Conservation (phyloP, 176 grass and related monocot genomes). For the Bonia amplexicaulis region DNA sequence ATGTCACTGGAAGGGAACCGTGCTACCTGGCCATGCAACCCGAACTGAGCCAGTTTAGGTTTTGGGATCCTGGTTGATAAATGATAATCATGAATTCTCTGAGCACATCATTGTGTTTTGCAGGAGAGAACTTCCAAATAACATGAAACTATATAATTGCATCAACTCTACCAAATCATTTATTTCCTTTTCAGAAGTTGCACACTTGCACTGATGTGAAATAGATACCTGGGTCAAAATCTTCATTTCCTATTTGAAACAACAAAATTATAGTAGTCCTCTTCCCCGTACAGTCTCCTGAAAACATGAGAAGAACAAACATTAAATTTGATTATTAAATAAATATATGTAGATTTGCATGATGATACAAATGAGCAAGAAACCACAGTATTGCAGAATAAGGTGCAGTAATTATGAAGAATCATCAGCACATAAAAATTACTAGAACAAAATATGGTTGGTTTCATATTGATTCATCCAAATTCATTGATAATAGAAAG, state of each 20-base stretch:
- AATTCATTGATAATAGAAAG: background rate
- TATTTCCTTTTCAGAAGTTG: background rate
- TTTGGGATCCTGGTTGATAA: slow-evolving; percentile 3
- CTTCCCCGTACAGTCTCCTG: slow-evolving; percentile 79
- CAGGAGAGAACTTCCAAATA: background rate
- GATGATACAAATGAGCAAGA: background rate
- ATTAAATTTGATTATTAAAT: background rate
- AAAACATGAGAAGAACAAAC: slow-evolving; percentile 28
- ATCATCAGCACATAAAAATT: background rate
- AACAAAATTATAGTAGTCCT: slow-evolving; percentile 67
- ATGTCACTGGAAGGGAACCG: background rate
- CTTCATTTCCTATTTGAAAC: slow-evolving; percentile 50
- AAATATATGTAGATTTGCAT: background rate
- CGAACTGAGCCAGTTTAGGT: background rate
- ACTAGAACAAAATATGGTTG: background rate
- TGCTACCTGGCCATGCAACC: background rate
- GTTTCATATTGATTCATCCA: background rate
- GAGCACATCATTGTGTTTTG: slow-evolving; percentile 1
- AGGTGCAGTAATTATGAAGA: background rate
- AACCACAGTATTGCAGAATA: slow-evolving; percentile 6
- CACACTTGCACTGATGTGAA: background rate
- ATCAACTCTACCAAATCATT: background rate
- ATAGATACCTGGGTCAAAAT: slow-evolving; percentile 35
- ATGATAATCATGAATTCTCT: background rate
- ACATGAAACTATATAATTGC: background rate